Conservation (phyloP, 495 filamentous ascomycete genomes). For the Penicillium cataractarum region DNA sequence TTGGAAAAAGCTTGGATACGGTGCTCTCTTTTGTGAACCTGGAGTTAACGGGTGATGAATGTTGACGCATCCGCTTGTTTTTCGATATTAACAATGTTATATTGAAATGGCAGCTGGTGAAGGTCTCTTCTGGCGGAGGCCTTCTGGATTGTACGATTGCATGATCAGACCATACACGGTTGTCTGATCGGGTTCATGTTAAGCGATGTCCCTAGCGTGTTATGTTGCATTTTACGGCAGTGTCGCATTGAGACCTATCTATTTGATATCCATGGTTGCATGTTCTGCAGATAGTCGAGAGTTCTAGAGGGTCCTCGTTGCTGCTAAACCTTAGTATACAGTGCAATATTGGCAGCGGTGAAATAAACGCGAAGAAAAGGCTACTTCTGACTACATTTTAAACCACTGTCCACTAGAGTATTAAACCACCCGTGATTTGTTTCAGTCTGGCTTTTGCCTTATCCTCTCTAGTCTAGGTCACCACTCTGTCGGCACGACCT, state of each 20-base stretch:
- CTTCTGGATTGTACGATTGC: not conserved
- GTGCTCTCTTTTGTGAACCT: not conserved
- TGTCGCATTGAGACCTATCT: not conserved
- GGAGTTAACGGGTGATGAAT: not conserved
- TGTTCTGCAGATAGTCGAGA: not conserved
- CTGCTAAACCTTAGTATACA: not conserved
- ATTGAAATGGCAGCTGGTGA: not conserved
- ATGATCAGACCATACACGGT: slow-evolving; percentile 5
- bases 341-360: not conserved
- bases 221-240: not conserved
- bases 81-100: not conserved
- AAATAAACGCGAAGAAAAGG: not conserved
- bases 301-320: not conserved
- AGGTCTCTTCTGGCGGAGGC: not conserved
- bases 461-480: not conserved
- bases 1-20: not conserved
- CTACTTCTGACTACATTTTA: not conserved
- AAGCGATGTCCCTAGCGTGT: not conserved
- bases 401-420: not conserved
- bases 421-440: not conserved
- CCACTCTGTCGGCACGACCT: not conserved
- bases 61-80: not conserved
- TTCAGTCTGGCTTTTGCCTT: not conserved
- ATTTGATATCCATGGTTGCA: not conserved
- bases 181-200: not conserved